These are phyloP conservation scores for Paramecium caudatum DNA, from an alignment of 73 alveolate genomes.

Conservation along the genomic window DNA sequence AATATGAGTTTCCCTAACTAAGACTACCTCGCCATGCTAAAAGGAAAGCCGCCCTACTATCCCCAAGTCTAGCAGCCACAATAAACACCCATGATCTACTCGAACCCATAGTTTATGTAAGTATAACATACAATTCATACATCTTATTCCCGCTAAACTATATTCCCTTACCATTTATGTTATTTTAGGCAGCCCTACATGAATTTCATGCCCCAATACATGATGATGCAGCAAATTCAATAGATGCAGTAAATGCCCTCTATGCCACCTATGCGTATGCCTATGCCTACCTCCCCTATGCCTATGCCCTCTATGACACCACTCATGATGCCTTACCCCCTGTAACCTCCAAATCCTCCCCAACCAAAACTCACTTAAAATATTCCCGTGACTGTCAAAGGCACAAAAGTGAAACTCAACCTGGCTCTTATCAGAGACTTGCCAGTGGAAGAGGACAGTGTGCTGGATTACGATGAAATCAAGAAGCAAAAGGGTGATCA, in stretches of 20 bases:
- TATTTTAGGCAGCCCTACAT: slow-evolving; percentile 2
- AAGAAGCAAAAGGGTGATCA: slow-evolving; percentile 1
- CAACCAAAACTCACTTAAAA: background rate
- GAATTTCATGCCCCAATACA: background rate
- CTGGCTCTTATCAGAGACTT: background rate
- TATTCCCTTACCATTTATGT: slow-evolving; percentile 6
- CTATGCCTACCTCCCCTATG: background rate
- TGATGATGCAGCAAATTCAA: slow-evolving; percentile 39
- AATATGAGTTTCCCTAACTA: slow-evolving; percentile 48
- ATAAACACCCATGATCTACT: background rate
- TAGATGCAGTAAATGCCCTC: slow-evolving; percentile 31
- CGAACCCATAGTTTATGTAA: background rate
- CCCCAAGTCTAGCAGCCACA: background rate
- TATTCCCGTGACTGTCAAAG: background rate
- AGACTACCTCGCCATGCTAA: slow-evolving; percentile 51
- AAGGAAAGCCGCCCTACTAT: slow-evolving; percentile 30
- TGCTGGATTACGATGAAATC: slow-evolving; percentile 46
- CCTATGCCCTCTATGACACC: background rate
- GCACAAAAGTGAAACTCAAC: slow-evolving; percentile 36
- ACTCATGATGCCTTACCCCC: background rate
- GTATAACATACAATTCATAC: background rate
- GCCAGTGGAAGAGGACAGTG: slow-evolving; percentile 37
- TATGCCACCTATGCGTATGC: slow-evolving; percentile 17
- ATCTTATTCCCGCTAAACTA: slow-evolving; percentile 20
- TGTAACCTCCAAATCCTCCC: background rate